Evolutionary conservation across 352 stramenopile species (phyloP).

Genomic region (Plasmopara viticola): DNA sequence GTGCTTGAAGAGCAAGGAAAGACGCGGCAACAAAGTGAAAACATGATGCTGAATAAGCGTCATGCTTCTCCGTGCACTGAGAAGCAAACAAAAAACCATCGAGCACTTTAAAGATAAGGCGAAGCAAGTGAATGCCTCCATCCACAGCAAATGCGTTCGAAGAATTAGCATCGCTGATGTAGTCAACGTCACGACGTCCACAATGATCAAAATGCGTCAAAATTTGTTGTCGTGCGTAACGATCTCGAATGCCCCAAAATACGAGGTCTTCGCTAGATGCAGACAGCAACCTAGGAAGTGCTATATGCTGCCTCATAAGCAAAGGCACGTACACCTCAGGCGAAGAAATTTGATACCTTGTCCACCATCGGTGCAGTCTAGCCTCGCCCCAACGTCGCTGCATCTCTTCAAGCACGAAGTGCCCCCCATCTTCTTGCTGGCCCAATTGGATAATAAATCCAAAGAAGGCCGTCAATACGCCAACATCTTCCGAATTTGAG

Average conservation of each 20-base stretch:
- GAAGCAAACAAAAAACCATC: slow-evolving; percentile 45
- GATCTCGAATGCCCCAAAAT: slow-evolving; percentile 57
- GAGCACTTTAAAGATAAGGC: slow-evolving; percentile 42
- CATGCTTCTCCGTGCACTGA: slow-evolving; percentile 10
- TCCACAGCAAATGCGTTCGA: slow-evolving; percentile 25
- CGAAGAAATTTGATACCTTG: slow-evolving; percentile 27
- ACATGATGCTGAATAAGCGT: slow-evolving; percentile 20
- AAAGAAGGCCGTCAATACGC: slow-evolving; percentile 46
- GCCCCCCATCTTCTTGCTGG: slow-evolving; percentile 21
- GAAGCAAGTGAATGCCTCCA: slow-evolving; percentile 47
- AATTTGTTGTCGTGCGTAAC: slow-evolving; percentile 47
- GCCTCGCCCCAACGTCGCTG: slow-evolving; percentile 42
- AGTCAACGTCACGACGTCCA: background rate
- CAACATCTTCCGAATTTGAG: slow-evolving; percentile 31
- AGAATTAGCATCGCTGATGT: background rate
- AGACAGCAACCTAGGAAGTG: slow-evolving; percentile 35
- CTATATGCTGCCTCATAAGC: slow-evolving; percentile 38
- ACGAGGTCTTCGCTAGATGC: slow-evolving; percentile 65
- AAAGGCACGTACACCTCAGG: slow-evolving; percentile 33
- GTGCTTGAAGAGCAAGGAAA: slow-evolving; percentile 35
- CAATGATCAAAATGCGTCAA: slow-evolving; percentile 26
- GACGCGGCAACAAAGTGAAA: slow-evolving; percentile 41
- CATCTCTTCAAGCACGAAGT: slow-evolving; percentile 26
- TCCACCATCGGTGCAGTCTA: slow-evolving; percentile 55
- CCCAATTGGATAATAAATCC: slow-evolving; percentile 49